Conservation (phyloP, 129 eudicot genomes). For the Pittosporum tobira region DNA sequence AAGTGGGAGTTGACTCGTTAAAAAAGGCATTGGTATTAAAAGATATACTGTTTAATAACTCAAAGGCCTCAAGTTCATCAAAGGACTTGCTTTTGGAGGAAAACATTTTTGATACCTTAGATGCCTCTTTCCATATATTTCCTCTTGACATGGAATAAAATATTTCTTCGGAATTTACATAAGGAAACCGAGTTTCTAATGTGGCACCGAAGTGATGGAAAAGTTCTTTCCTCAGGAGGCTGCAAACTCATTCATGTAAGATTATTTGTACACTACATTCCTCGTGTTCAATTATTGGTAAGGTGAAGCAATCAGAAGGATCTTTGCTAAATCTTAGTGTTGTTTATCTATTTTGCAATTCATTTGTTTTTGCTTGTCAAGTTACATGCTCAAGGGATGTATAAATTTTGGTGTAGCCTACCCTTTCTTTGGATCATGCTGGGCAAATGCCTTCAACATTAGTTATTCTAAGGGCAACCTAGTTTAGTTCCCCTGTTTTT, state of each 20-base stretch:
- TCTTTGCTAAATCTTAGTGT: not conserved
- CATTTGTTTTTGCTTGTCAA: not conserved
- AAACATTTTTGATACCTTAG: not conserved
- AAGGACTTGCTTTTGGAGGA: not conserved
- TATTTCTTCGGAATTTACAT: too few relatives aligned
- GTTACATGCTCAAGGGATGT: not conserved
- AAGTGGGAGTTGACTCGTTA: not conserved
- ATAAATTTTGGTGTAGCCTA: not conserved
- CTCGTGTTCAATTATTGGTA: not conserved
- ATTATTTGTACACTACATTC: too few relatives aligned
- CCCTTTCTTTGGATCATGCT: not conserved
- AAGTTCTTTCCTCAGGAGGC: not conserved
- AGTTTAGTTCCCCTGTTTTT: too few relatives aligned
- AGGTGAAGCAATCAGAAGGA: not conserved
- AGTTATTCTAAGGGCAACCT: too few relatives aligned
- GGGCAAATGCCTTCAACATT: too few relatives aligned
- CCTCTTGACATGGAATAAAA: too few relatives aligned
- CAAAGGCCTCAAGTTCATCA: too few relatives aligned
- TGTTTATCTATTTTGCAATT: too few relatives aligned
- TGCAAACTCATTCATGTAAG: slow-evolving; percentile 8
- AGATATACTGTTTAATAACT: too few relatives aligned
- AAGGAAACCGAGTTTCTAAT: not conserved
- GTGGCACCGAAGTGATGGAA: not conserved
- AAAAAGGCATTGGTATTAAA: too few relatives aligned
- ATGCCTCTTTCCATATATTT: too few relatives aligned